These are phyloP conservation scores for Pleurotus giganteus DNA, from an alignment of 768 basidiomycete genomes.

Conservation along the genomic window DNA sequence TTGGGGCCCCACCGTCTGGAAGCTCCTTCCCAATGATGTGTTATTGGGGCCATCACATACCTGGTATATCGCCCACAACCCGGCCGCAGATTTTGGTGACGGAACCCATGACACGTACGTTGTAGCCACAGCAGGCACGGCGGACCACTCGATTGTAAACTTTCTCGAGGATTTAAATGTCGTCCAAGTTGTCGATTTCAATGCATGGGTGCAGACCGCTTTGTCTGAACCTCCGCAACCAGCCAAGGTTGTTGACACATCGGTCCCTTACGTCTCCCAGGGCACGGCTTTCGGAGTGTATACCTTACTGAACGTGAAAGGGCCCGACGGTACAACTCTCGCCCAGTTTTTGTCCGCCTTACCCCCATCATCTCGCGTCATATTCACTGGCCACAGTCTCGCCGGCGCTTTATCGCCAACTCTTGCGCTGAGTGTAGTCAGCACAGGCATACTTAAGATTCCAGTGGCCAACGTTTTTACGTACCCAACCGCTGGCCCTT, in stretches of 20 bases:
- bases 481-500: neutral
- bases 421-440: conserved; percentile 2
- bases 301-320: neutral
- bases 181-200: conserved; percentile 6
- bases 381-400: conserved; percentile 11
- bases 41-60: neutral
- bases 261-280: conserved; percentile 1
- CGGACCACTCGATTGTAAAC: neutral
- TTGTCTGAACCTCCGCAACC: neutral
- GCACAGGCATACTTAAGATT: neutral
- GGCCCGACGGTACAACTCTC: neutral
- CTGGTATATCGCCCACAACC: conserved; percentile 6
- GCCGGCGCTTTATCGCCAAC: conserved; percentile 5
- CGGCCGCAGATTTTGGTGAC: neutral
- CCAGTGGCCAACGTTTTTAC: neutral
- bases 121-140: conserved; percentile 1
- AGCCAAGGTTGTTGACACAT: neutral
- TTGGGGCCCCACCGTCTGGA: conserved; percentile 5
- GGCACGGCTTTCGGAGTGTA: conserved; percentile 3
- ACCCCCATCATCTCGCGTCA: neutral
- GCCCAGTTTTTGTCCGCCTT: conserved; percentile 2
- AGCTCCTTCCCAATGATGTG: neutral
- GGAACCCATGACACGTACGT: conserved; percentile 1
- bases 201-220: neutral
- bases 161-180: neutral